Base-by-base conservation (phyloP, 495 filamentous ascomycete species). In the Lepidopterella palustris region DNA sequence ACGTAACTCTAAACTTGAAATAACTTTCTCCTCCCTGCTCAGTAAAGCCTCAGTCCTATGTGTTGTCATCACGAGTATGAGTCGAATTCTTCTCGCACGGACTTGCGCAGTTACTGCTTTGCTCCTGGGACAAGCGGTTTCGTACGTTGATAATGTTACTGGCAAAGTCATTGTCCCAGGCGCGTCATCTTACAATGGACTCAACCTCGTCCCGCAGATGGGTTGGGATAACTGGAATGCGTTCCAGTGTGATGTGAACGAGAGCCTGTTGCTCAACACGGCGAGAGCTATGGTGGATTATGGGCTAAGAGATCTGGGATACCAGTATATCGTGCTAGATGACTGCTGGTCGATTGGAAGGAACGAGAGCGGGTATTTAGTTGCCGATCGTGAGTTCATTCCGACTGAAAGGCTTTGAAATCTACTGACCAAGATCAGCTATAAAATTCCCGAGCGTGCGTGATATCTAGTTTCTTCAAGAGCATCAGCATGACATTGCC, bases 321-420 rank as follows among this genome's bases (percentile, higher is more conserved):
- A 89, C 64, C 75, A 84, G 63, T 87, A 87, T 68, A 76, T 87
- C 54, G 82, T 82, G 63, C 68, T 79, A 4, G 76, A 83, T 53
- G 85, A 88, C 65, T 88, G 86, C 72, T 89, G 85, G 85, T 79
- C 77, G 1, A 64, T 62, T 40, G 78, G 78, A 29, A 29, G 72
- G 8, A 70, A 78, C 13, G 64, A 76, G 25, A 80, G 79, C 58
- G 67, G 70, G 3, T 70, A 72, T 26, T 70, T 73, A 0, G 74
- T 78, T 4, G 77, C 82, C 61, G 70, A 75, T 45, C 72, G 61
- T 63, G 29, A 81, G 72, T 3, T 27, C 9, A 9, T 6, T 56
- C n/a, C 23, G 6, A 3, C 20, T 20, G 10, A 31, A 15, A 11
- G 21, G 9, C n/a, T 40, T 15, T 10, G 20, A 48, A 11, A 13